Conservation (phyloP, 2,329 filamentous ascomycete species). For the Diplodia mutila region DNA sequence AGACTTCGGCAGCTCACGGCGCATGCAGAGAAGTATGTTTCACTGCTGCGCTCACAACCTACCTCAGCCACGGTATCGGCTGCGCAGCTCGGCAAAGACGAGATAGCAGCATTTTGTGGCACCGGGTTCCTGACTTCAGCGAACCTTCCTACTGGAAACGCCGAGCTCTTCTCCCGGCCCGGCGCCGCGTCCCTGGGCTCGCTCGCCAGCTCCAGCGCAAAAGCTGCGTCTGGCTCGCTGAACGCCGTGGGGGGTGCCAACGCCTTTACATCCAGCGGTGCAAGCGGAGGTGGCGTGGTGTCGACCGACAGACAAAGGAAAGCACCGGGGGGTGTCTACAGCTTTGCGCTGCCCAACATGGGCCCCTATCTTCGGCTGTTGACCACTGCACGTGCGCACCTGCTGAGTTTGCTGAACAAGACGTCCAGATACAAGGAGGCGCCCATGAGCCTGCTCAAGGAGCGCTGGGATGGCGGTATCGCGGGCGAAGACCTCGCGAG, state of each 20-base stretch:
- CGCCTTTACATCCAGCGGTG: constrained; percentile 66
- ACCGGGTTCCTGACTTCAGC: constrained; percentile 68
- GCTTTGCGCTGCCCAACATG: constrained; percentile 67
- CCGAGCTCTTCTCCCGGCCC: constrained; percentile 48
- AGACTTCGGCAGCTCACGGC: neutral
- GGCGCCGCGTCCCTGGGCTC: constrained; percentile 52
- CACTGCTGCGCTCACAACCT: constrained; percentile 57
- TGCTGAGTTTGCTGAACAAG: constrained; percentile 62
- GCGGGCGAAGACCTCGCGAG: constrained; percentile 50
- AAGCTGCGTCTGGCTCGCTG: constrained; percentile 68
- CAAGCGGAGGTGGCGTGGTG: constrained; percentile 37
- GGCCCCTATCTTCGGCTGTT: constrained; percentile 70
- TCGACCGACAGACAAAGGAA: constrained; percentile 13
- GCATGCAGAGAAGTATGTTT: constrained; percentile 52
- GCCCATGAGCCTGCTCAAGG: constrained; percentile 63
- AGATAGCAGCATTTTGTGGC: constrained; percentile 63
- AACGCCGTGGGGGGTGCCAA: constrained; percentile 71
- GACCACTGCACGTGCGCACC: constrained; percentile 63
- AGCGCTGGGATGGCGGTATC: constrained; percentile 73
- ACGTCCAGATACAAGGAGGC: constrained; percentile 64
- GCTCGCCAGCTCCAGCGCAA: constrained; percentile 63
- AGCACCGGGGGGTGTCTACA: constrained; percentile 30
- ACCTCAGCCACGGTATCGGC: constrained; percentile 49
- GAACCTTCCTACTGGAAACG: constrained; percentile 42
- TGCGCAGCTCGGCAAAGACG: constrained; percentile 48